phyloP scores from a whole-genome alignment of 1,284 basidiomycete genomes.

The Trichosporon ovoides region DNA sequence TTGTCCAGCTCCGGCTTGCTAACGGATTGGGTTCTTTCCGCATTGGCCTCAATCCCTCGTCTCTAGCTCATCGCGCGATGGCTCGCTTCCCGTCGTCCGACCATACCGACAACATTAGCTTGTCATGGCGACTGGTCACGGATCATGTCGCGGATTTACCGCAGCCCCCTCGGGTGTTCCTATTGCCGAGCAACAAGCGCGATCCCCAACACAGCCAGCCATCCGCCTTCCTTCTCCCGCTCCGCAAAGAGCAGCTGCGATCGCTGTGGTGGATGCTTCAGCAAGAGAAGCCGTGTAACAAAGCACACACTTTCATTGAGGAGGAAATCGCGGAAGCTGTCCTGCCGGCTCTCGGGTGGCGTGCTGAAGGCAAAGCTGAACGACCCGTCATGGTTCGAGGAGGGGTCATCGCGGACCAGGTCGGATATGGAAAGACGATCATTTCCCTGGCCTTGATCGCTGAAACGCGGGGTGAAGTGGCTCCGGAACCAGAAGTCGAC shows the following conservation, averaged over 20 bases:
- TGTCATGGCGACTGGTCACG: slow-evolving; percentile 78
- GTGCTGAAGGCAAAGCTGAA: slow-evolving; percentile 83
- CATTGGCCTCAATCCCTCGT: slow-evolving; percentile 80
- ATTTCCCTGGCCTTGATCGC: slow-evolving; percentile 81
- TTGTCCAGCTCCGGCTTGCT: slow-evolving; percentile 74
- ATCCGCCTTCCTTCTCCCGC: slow-evolving; percentile 61
- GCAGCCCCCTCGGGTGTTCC: slow-evolving; percentile 55
- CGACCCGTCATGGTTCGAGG: slow-evolving; percentile 70
- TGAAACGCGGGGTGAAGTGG: slow-evolving; percentile 54
- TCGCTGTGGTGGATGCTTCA: slow-evolving; percentile 89
- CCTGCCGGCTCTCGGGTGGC: slow-evolving; percentile 79
- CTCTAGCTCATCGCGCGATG: slow-evolving; percentile 79
- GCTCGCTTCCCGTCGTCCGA: slow-evolving; percentile 66
- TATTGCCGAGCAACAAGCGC: slow-evolving; percentile 68
- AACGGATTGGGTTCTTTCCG: slow-evolving; percentile 60
- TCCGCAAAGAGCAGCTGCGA: slow-evolving; percentile 80
- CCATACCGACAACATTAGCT: slow-evolving; percentile 53
- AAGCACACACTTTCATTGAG: slow-evolving; percentile 67
- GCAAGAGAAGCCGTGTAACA: slow-evolving; percentile 64
- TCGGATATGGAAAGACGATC: slow-evolving; percentile 94
- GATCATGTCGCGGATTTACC: slow-evolving; percentile 47
- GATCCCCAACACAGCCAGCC: slow-evolving; percentile 75
- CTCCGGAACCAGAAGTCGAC: slow-evolving; percentile 51
- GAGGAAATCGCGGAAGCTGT: slow-evolving; percentile 91
- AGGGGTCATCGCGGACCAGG: slow-evolving; percentile 90